Percentiles rank a stretch among this genome's conserved stretches.
phyloP scores from a whole-genome alignment of 768 basidiomycete genomes.

The Filobasidium wieringae region DNA sequence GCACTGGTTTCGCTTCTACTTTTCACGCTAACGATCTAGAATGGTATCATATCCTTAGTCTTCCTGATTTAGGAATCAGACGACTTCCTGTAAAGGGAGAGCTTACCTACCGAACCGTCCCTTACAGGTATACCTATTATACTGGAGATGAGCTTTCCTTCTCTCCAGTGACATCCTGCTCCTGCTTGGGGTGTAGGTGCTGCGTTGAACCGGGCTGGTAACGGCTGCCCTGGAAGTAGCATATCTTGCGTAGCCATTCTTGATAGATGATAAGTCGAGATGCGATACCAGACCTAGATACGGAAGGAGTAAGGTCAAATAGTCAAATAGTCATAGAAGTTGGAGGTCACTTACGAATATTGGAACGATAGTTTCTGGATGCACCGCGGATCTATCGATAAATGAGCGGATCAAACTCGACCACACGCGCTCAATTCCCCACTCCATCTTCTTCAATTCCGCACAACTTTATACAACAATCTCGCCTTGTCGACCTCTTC shows the following conservation, averaged over 20 bases:
- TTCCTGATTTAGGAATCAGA: neutral
- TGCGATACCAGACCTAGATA: no score
- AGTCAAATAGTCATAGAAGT: no score
- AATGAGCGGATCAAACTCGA: no score
- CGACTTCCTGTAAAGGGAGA: neutral
- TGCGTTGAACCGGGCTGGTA: constrained; percentile 23
- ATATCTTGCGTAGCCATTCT: constrained; percentile 6
- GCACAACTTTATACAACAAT: no score
- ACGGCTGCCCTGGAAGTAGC: constrained; percentile 34
- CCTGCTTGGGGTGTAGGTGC: constrained; percentile 31
- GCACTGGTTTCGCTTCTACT: constrained; percentile 27
- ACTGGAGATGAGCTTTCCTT: constrained; percentile 30
- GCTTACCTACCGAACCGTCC: constrained; percentile 25
- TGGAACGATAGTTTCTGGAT: no score
- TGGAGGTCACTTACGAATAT: neutral
- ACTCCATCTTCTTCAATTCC: neutral
- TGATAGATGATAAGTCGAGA: neutral
- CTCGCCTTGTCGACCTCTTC: neutral
- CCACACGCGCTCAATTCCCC: neutral
- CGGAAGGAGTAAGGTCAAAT: no score
- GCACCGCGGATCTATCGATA: no score
- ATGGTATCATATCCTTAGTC: neutral
- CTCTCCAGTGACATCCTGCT: constrained; percentile 25
- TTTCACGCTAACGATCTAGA: constrained; percentile 26
- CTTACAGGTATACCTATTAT: constrained; percentile 26